Evolutionary conservation across 164 flowering plant genomes (phyloP), one percentile per base, ranked within the genome.

Genomic region (Buxus sempervirens): DNA sequence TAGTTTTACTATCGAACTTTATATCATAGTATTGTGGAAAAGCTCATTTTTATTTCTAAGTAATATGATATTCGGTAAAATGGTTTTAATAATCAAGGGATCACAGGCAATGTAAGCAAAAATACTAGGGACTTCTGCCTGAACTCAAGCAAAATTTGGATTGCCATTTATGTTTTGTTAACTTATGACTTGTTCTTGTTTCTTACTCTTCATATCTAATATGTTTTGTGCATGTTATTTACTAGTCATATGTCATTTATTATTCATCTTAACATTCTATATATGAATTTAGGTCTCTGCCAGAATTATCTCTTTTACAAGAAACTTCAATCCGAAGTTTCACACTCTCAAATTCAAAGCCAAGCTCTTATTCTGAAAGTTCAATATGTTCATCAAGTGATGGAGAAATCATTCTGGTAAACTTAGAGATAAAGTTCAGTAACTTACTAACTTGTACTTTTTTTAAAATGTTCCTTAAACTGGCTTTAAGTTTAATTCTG

Each of bases 331-430:
- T 91, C 9, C 85, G 87, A 80, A 95, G 93, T 60, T 78, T 94
- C 54, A 62, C 79, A 22, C 60, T 70, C 65, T 69, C 85, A 24
- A 68, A 71, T n/a, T 69, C 82, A 38, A 84, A 82, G 59, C 67
- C 72, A 54, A 80, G 72, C 58, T 69, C 88, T 10, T 49, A 71
- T 24, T 61, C 84, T 18, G 82, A 82, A 38, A 68, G 51, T 67
- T 67, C 81, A 58, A 68, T 88, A 56, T 82, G 87, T 74, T 79
- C 84, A 51, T 90, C 97, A 42, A 54, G 65, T 58, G 82, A 80
- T 62, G 98, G 96, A 60, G 96, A 94, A 69, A 32, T 94, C 62
- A 57, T 94, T 58, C 59, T 90, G 86, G 98, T 93, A 87, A 75
- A 60, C 22, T 24, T 23, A 38, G 13, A 24, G n/a, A n/a, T n/a